A percentile compares a stretch with the other conserved stretches of the same genome.
phyloP scores from a whole-genome alignment of 768 basidiomycete genomes.

The Boletus sensibilis region DNA sequence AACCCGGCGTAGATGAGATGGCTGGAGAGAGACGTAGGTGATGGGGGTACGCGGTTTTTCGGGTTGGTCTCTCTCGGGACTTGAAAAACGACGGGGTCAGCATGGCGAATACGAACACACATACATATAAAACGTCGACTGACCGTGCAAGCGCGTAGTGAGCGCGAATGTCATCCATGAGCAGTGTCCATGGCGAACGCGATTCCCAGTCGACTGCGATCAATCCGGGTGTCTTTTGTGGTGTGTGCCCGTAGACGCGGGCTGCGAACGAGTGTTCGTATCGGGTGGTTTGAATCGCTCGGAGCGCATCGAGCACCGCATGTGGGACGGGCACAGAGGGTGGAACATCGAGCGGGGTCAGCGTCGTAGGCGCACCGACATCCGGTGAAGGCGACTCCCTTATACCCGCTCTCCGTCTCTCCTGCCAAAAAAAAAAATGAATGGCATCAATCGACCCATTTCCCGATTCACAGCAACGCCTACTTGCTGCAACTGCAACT shows the following conservation, averaged over 20 bases:
- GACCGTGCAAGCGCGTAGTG: constrained; percentile 66
- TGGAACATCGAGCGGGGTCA: constrained; percentile 31
- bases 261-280: constrained; percentile 67
- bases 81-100: constrained; percentile 27
- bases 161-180: constrained; percentile 69
- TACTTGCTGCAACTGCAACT: constrained; percentile 45
- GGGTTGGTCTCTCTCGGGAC: constrained; percentile 53
- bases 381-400: not conserved
- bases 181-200: constrained; percentile 66
- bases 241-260: constrained; percentile 49
- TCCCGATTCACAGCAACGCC: not conserved
- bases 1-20: constrained; percentile 62
- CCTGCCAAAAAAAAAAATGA: constrained; percentile 7
- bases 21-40: constrained; percentile 58
- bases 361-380: constrained; percentile 4
- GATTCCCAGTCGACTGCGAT: constrained; percentile 75
- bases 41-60: constrained; percentile 51
- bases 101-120: not conserved
- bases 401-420: constrained; percentile 20
- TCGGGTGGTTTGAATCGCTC: constrained; percentile 57
- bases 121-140: not conserved
- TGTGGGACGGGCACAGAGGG: constrained; percentile 27
- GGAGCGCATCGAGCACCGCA: constrained; percentile 49
- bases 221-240: constrained; percentile 31
- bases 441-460: not conserved